Percentiles rank a stretch among this genome's conserved stretches.
These are phyloP conservation scores for Ophiosphaerella herpotricha DNA, from an alignment of 2,329 filamentous ascomycete genomes.

Conservation along the genomic window DNA sequence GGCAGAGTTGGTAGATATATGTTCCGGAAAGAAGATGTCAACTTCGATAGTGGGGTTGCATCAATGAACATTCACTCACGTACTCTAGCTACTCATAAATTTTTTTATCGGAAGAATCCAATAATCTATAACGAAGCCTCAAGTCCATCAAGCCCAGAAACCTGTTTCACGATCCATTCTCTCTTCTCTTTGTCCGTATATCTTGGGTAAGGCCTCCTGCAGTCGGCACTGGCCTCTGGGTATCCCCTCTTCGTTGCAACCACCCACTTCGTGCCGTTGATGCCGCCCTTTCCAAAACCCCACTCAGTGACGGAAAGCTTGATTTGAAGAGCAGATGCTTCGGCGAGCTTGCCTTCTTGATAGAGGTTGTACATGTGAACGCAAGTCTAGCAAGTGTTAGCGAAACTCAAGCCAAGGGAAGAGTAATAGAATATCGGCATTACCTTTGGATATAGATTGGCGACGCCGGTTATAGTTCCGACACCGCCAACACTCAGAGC, in stretches of 20 bases:
- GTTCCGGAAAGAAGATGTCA: too few relatives aligned
- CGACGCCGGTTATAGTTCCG: conserved; percentile 67
- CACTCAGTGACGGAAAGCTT: conserved; percentile 59
- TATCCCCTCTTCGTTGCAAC: conserved; percentile 61
- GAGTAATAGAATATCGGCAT: background rate
- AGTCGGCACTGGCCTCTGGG: conserved; percentile 56
- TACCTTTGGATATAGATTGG: conserved; percentile 63
- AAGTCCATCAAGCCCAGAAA: conserved; percentile 37
- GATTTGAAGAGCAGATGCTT: conserved; percentile 57
- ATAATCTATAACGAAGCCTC: conserved; percentile 27
- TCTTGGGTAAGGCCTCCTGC: conserved; percentile 59
- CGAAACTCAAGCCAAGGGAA: background rate
- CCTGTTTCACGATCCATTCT: conserved; percentile 49
- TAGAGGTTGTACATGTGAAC: conserved; percentile 55
- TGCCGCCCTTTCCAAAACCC: conserved; percentile 63
- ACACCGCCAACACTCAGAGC: conserved; percentile 62
- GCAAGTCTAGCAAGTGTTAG: conserved; percentile 40
- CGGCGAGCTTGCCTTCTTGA: conserved; percentile 51
- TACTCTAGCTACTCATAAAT: too few relatives aligned
- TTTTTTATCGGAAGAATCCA: too few relatives aligned
- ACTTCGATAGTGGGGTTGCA: too few relatives aligned
- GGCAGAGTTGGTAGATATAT: too few relatives aligned
- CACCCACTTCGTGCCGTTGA: conserved; percentile 66
- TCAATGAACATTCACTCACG: too few relatives aligned
- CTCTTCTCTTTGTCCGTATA: conserved; percentile 55